Evolutionary conservation across 2,329 filamentous ascomycete genomes (phyloP).

Genomic region (Verticillium isaacii): DNA sequence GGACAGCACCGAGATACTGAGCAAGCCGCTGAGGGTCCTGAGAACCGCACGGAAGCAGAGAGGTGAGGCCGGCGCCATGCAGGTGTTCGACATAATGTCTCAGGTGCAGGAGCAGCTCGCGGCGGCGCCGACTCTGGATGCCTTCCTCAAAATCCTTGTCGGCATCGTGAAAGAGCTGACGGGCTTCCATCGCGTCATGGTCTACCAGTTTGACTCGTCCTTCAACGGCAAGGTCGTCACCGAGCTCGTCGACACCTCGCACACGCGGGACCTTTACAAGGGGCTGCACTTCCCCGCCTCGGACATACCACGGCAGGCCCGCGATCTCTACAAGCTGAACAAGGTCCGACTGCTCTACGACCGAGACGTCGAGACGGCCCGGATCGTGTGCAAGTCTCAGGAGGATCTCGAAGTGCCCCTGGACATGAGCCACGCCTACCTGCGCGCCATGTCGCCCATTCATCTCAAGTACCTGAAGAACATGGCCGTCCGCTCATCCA

Average conservation of each 20-base stretch:
- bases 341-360: slow-evolving; percentile 86
- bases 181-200: slow-evolving; percentile 87
- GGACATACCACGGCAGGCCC: slow-evolving; percentile 79
- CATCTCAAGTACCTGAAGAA: slow-evolving; percentile 82
- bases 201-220: slow-evolving; percentile 80
- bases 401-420: slow-evolving; percentile 71
- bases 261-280: slow-evolving; percentile 79
- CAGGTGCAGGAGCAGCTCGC: slow-evolving; percentile 86
- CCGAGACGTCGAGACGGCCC: slow-evolving; percentile 71
- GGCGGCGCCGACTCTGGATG: slow-evolving; percentile 63
- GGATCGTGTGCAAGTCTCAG: slow-evolving; percentile 72
- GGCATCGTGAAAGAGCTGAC: slow-evolving; percentile 87
- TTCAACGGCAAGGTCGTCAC: slow-evolving; percentile 87
- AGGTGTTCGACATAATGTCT: slow-evolving; percentile 87
- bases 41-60: slow-evolving; percentile 69
- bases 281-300: slow-evolving; percentile 85
- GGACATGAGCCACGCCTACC: slow-evolving; percentile 79
- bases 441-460: slow-evolving; percentile 86
- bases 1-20: slow-evolving; percentile 71
- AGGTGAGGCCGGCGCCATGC: slow-evolving; percentile 79
- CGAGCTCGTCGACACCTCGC: slow-evolving; percentile 75
- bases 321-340: slow-evolving; percentile 87
- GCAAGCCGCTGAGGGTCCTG: slow-evolving; percentile 72
- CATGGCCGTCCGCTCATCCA: slow-evolving; percentile 89
- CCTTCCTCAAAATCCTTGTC: slow-evolving; percentile 74